Evolutionary conservation across 75 land plant genomes (phyloP), one percentile per base, ranked within the genome.

Genomic region (Selaginella tamariscina): DNA sequence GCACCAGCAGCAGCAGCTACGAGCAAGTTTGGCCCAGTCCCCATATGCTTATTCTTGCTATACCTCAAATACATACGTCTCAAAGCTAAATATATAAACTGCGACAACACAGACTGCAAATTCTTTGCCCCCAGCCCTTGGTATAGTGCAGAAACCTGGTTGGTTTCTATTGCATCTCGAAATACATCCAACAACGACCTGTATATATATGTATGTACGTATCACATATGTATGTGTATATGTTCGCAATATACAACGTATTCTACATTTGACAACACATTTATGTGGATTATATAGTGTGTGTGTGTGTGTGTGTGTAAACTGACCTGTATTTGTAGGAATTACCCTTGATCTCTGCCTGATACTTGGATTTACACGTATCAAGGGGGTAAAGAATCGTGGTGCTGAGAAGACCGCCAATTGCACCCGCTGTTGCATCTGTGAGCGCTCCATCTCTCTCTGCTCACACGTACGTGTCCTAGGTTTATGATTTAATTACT

Each of bases 311-410:
- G n/a, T n/a, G n/a, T n/a, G n/a, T n/a, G n/a, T n/a, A n/a, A 5
- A 15, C 49, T 39, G 5, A 89, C 98, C 88, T 86, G 81, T 92
- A 92, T 56, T 84, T 92, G 29, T 69, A 84, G 1, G 69, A 70
- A 56, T 71, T 77, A 0, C 77, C 81, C 13, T 77, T 79, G 56
- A 75, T 81, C 55, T 92, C 98, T 28, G 98, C 98, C 69, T 92
- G 98, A 62, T 86, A 92, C 80, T 83, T 86, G 33, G 88, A 86
- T 79, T 92, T 92, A 73, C 98, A 92, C 29, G 98, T 92, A 66
- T 92, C 98, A 20, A 92, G 83, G 27, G 98, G 98, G 64, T 92
- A 92, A 30, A 92, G 71, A 24, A 84, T 73, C 56, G 95, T 86
- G 29, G 98, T 92, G 78, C 95, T 92, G 1, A 89, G 75, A 33